Conservation (phyloP, 1,139 yeast species). For the Hemisphaericaspora lyxosophila region DNA sequence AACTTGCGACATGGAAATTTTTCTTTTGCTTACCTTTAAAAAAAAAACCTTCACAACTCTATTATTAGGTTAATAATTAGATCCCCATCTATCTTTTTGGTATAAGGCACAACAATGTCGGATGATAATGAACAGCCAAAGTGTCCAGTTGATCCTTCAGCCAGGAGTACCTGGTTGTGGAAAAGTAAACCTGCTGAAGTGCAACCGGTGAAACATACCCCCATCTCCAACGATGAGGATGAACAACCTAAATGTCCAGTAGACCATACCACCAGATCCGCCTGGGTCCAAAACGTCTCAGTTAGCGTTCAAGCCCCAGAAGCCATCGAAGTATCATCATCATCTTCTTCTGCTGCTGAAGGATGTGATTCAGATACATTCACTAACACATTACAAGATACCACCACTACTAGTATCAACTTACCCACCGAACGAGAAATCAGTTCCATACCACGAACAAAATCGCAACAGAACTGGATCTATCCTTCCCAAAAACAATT, state of each 20-base stretch:
- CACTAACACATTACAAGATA: conserved; percentile 20
- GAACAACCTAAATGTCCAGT: conserved; percentile 62
- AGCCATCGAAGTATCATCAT: conserved; percentile 41
- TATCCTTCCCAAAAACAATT: conserved; percentile 96
- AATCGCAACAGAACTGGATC: conserved; percentile 69
- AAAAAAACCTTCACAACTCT: conserved; percentile 1
- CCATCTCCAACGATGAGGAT: background rate
- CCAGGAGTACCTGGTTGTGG: conserved; percentile 52
- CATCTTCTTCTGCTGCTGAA: conserved; percentile 10
- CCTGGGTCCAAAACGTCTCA: conserved; percentile 51
- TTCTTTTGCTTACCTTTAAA: background rate
- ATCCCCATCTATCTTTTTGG: too few species aligned
- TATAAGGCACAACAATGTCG: conserved; percentile 6
- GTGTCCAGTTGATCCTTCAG: conserved; percentile 29
- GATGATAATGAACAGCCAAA: conserved; percentile 16
- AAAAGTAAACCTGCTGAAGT: background rate
- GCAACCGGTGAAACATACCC: background rate
- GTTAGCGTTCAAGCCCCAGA: conserved; percentile 26
- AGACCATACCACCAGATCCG: conserved; percentile 57
- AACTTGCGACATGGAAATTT: too few species aligned
- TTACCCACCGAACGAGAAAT: conserved; percentile 71
- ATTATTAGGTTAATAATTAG: too few species aligned
- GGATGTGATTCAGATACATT: conserved; percentile 49
- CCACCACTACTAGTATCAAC: conserved; percentile 28
- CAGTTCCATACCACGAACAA: conserved; percentile 83